A percentile compares a stretch with the other conserved stretches of the same genome.
These are phyloP conservation scores for Fusarium sp. DNA, from an alignment of 2,329 filamentous ascomycete species.

Conservation along the genomic window DNA sequence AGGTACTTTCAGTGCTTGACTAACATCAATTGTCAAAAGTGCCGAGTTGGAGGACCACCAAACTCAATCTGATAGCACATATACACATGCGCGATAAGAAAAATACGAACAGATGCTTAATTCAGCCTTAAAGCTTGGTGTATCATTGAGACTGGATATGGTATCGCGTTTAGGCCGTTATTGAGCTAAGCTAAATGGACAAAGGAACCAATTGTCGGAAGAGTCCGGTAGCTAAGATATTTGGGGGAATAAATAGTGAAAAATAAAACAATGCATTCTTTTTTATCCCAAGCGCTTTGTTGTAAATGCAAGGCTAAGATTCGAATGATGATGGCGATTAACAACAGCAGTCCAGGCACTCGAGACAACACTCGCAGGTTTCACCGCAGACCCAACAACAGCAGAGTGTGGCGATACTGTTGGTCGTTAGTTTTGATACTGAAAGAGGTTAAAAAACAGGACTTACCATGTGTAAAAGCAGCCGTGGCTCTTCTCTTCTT, in stretches of 20 bases:
- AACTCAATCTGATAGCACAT: not conserved
- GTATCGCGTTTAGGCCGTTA: conserved; percentile 23
- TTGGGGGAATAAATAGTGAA: not conserved
- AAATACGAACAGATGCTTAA: too few relatives aligned
- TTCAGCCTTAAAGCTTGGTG: not conserved
- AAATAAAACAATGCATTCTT: not conserved
- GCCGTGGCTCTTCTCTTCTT: conserved; percentile 57
- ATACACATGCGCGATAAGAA: not conserved
- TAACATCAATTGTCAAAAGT: conserved; percentile 47
- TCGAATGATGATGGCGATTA: conserved; percentile 34
- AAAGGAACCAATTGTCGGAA: not conserved
- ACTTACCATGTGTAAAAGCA: conserved; percentile 58
- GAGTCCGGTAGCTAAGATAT: not conserved
- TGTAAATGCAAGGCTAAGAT: conserved; percentile 10
- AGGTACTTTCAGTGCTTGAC: conserved; percentile 55
- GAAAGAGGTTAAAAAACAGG: not conserved
- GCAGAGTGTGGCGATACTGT: conserved; percentile 57
- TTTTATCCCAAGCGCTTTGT: not conserved
- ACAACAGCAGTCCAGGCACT: conserved; percentile 57
- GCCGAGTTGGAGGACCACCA: conserved; percentile 4
- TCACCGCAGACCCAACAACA: conserved; percentile 61
- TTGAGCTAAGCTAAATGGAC: not conserved
- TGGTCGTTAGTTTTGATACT: fast-evolving
- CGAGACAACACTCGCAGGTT: conserved; percentile 59
- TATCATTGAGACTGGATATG: conserved; percentile 7